These are phyloP conservation scores for Pseudogymnoascus sp. DNA, from an alignment of 2,329 filamentous ascomycete species.

Conservation along the genomic window DNA sequence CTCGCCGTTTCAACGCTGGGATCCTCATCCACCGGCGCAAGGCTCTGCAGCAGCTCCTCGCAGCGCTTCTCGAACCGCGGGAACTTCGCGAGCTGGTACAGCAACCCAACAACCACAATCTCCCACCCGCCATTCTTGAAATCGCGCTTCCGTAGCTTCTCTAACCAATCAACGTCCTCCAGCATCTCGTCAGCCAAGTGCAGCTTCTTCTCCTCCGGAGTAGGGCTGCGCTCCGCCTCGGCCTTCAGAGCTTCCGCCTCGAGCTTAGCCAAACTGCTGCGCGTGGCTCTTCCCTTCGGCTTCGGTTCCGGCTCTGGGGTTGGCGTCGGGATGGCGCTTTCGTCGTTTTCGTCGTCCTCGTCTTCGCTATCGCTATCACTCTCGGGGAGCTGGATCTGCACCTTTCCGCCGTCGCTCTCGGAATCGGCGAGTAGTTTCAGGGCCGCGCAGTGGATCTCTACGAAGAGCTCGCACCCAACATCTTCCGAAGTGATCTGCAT, in stretches of 20 bases:
- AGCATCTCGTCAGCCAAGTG: conserved; percentile 73
- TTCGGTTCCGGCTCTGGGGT: conserved; percentile 65
- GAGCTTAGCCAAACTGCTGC: conserved; percentile 75
- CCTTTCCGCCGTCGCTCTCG: conserved; percentile 65
- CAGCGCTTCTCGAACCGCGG: conserved; percentile 62
- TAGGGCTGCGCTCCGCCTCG: conserved; percentile 39
- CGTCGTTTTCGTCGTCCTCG: conserved; percentile 49
- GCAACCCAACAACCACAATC: conserved; percentile 73
- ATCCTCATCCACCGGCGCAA: conserved; percentile 71
- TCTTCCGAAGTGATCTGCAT: conserved; percentile 69
- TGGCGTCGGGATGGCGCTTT: conserved; percentile 43
- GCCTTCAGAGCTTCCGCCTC: conserved; percentile 62
- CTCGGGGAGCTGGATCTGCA: conserved; percentile 70
- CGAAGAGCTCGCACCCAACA: conserved; percentile 71
- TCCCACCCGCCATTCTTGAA: conserved; percentile 89
- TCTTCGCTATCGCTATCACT: conserved; percentile 64
- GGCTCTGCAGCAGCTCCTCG: conserved; percentile 67
- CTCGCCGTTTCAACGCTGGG: conserved; percentile 67
- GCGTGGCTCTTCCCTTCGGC: conserved; percentile 61
- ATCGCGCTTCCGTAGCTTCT: conserved; percentile 71
- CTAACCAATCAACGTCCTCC: conserved; percentile 70
- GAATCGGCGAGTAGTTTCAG: conserved; percentile 76
- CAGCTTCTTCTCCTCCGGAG: conserved; percentile 37
- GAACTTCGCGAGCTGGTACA: conserved; percentile 75
- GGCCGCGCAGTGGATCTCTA: conserved; percentile 85